Evolutionary conservation across 306 rosid genomes (phyloP), one percentile per base, ranked within the genome.

Genomic region (Sicyos edulis): DNA sequence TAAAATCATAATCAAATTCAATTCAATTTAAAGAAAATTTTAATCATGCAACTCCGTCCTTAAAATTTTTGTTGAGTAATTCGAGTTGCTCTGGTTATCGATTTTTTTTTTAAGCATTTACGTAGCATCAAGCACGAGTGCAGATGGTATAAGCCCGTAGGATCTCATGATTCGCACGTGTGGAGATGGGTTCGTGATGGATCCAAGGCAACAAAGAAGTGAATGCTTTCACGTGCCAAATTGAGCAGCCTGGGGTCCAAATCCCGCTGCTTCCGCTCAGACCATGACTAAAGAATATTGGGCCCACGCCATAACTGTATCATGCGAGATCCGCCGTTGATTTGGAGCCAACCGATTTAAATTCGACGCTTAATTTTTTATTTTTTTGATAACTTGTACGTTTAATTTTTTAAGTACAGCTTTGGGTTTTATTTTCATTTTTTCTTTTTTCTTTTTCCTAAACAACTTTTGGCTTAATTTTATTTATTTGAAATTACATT

Each of bases 181-280:
- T 63, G 15, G 8, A n/a, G 69, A 15, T 63, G 16, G 12, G 11
- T 22, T 55, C 10, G 7, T 34, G 6, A 16, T 37, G 3, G 20
- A 12, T 40, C 29, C 7, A n/a, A 21, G 50, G 8, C 54, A 44
- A 63, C 70, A 68, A 73, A 22, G 67, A 8, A 58, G 75, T 74
- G 50, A 78, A 68, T 58, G 72, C 71, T 72, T 78, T n/a, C 77
- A 72, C 81, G 69, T 72, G 81, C 57, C 74, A n/a, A 54, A 16
- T 22, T 22, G 20, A 29, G 50, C 12, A 16, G 16, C 49, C 4
- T 37, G 26, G 54, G 73, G 54, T 45, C 76, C 44, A 53, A 53
- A 32, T 73, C 76, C 75, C 49, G 52, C 75, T 45, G n/a, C 76
- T 40, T 21, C 76, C 54, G 58, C 64, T 58, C 40, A 8, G 64